Percentiles rank a stretch among this genome's conserved stretches.
phyloP scores from a whole-genome alignment of 441 rosid genomes.

The Cnidoscolus chayamansa region DNA sequence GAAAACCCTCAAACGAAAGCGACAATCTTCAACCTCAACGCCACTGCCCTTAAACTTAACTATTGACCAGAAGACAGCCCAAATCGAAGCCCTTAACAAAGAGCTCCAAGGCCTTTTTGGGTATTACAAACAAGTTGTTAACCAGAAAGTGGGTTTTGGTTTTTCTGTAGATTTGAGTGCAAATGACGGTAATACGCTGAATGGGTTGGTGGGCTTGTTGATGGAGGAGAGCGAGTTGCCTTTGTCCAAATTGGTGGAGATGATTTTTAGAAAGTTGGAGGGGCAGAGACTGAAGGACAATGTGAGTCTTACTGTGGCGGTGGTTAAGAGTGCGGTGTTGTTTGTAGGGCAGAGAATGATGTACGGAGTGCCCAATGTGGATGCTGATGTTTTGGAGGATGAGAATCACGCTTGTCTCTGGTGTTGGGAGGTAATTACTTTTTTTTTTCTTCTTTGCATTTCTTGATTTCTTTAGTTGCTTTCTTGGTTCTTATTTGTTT shows the following conservation, averaged over 20 bases:
- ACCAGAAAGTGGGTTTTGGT: constrained; percentile 27
- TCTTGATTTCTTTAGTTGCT: not conserved
- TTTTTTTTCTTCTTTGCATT: not conserved
- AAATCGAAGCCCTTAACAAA: constrained; percentile 34
- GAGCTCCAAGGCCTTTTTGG: constrained; percentile 52
- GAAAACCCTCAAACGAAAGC: constrained; percentile 56
- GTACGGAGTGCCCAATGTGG: constrained; percentile 62
- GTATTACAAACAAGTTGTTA: constrained; percentile 46
- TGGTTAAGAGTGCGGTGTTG: constrained; percentile 59
- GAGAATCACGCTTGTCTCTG: constrained; percentile 54
- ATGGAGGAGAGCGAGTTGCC: constrained; percentile 71
- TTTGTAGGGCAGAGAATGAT: constrained; percentile 64
- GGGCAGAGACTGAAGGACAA: constrained; percentile 24
- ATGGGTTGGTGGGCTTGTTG: constrained; percentile 49
- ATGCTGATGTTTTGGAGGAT: constrained; percentile 85
- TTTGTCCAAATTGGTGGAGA: constrained; percentile 58
- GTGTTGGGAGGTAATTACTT: constrained; percentile 89
- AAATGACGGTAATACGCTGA: constrained; percentile 30
- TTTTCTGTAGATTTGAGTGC: constrained; percentile 21
- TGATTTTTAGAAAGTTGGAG: constrained; percentile 37
- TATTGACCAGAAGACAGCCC: constrained; percentile 40
- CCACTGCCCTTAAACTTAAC: constrained; percentile 18
- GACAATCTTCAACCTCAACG: constrained; percentile 21
- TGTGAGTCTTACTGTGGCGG: constrained; percentile 32
- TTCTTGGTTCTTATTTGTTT: not conserved